Evolutionary conservation across 345 rosid species (phyloP).

Genomic region (Acer yangbiense): DNA sequence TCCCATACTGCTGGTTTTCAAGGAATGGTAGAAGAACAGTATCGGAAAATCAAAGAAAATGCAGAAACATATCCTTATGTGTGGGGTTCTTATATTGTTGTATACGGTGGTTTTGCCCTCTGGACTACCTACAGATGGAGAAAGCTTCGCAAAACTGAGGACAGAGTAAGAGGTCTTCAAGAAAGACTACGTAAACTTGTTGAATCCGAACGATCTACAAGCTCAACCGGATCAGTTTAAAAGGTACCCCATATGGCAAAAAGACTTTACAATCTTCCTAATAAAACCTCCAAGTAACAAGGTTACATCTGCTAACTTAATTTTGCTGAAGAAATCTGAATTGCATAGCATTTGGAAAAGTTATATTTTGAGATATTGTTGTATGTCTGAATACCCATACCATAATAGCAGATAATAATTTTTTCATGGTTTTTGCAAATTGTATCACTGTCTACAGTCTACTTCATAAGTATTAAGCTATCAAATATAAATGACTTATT

Average conservation of each 20-base stretch:
- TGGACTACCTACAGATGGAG: conserved; percentile 81
- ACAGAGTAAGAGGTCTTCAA: conserved; percentile 80
- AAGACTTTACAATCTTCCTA: background rate
- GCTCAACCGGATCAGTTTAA: conserved; percentile 34
- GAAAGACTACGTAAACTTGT: conserved; percentile 59
- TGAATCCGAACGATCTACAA: conserved; percentile 50
- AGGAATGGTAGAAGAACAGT: conserved; percentile 50
- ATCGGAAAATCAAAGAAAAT: conserved; percentile 65
- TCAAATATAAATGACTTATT: too few species aligned
- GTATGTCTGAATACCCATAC: too few species aligned
- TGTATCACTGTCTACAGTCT: too few species aligned
- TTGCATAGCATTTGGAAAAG: background rate
- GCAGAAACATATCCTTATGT: conserved; percentile 86
- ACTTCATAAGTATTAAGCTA: too few species aligned
- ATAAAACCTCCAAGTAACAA: conserved; percentile 12
- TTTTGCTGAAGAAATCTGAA: background rate
- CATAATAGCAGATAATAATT: too few species aligned
- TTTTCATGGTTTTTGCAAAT: too few species aligned
- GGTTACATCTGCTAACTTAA: background rate
- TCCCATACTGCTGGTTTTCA: conserved; percentile 37
- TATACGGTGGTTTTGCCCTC: conserved; percentile 77
- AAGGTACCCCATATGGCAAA: conserved; percentile 33
- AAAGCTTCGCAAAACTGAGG: conserved; percentile 85
- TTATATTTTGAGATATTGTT: too few species aligned
- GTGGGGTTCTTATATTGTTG: conserved; percentile 86